These are phyloP conservation scores for Penicillium soppii DNA, from an alignment of 495 filamentous ascomycete genomes.

Conservation along the genomic window DNA sequence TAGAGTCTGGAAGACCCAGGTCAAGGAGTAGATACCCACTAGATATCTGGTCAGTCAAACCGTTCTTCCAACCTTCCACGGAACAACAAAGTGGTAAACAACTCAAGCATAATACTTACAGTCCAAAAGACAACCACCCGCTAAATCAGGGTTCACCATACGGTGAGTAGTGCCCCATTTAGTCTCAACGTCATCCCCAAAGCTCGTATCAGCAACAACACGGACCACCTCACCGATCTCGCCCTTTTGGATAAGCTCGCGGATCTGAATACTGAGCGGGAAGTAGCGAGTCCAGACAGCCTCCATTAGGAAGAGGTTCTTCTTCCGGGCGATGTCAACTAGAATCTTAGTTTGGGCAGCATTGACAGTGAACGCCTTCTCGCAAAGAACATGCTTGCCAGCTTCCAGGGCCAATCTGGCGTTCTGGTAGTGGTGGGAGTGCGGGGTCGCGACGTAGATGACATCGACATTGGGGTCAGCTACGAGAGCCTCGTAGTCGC, in stretches of 20 bases:
- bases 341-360: constrained; percentile 76
- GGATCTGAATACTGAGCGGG: constrained; percentile 73
- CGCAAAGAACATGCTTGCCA: constrained; percentile 87
- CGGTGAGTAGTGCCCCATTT: constrained; percentile 60
- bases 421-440: constrained; percentile 95
- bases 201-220: constrained; percentile 69
- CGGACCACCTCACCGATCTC: constrained; percentile 76
- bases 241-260: constrained; percentile 66
- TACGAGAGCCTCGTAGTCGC: constrained; percentile 76
- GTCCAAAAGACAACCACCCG: constrained; percentile 81
- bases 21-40: constrained; percentile 87
- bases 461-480: constrained; percentile 78
- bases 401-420: constrained; percentile 76
- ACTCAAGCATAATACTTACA: constrained; percentile 45
- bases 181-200: constrained; percentile 50
- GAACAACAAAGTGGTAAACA: not conserved
- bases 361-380: constrained; percentile 92
- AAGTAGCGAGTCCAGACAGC: constrained; percentile 95
- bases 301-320: constrained; percentile 94
- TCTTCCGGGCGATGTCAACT: constrained; percentile 68
- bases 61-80: not conserved
- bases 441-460: constrained; percentile 90
- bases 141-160: constrained; percentile 86
- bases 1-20: constrained; percentile 90
- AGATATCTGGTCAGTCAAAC: not conserved